These are phyloP conservation scores for Pseudonitzschia pungens DNA, from an alignment of 108 stramenopile genomes.

Conservation along the genomic window DNA sequence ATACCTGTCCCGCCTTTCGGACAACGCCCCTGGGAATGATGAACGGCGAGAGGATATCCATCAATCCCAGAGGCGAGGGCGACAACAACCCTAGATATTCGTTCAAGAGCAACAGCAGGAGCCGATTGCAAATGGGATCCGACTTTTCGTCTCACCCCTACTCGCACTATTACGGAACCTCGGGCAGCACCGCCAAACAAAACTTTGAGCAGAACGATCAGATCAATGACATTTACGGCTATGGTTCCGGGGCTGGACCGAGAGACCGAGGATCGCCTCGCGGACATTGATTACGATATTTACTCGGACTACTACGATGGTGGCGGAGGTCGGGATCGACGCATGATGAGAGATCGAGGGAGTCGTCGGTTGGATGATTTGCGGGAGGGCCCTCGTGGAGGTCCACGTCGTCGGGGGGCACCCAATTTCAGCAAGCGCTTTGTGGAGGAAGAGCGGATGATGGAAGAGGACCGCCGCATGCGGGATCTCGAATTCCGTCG, in stretches of 20 bases:
- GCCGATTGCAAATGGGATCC: background rate
- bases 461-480: conserved; percentile 8
- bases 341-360: background rate
- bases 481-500: conserved; percentile 6
- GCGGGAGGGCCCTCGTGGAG: background rate
- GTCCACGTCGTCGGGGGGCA: conserved; percentile 1
- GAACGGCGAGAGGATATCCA: conserved; percentile 6
- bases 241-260: background rate
- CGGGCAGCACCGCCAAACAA: conserved; percentile 14
- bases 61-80: background rate
- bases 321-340: background rate
- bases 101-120: background rate
- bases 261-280: background rate
- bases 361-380: background rate
- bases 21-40: background rate
- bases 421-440: conserved; percentile 10
- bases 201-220: conserved; percentile 18
- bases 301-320: conserved; percentile 1
- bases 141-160: conserved; percentile 20
- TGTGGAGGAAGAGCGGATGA: conserved; percentile 8
- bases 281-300: background rate
- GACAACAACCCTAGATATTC: background rate
- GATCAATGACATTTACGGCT: conserved; percentile 15
- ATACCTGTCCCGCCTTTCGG: background rate
- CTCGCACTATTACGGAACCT: conserved; percentile 9